Evolutionary conservation across 148 eudicot species (phyloP).

Genomic region (Camellia lanceoleosa): DNA sequence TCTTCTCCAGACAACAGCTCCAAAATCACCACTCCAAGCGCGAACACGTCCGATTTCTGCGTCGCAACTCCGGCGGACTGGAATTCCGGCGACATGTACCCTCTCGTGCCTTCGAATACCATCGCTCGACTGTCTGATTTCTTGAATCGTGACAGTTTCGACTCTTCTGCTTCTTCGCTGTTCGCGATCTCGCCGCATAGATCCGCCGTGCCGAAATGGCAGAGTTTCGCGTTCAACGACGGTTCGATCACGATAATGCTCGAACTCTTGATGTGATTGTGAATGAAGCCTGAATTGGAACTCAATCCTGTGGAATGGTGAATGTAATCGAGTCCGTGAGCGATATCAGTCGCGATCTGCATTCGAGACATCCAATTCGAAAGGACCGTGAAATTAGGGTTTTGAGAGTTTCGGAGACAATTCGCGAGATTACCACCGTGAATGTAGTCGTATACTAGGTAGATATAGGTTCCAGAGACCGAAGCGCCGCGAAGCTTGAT

Average conservation of each 20-base stretch:
- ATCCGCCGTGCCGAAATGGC: slow-evolving; percentile 88
- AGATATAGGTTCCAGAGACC: slow-evolving; percentile 51
- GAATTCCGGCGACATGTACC: slow-evolving; percentile 96
- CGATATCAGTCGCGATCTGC: slow-evolving; percentile 59
- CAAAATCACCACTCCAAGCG: slow-evolving; percentile 82
- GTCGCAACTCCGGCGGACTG: slow-evolving; percentile 55
- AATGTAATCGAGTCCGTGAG: slow-evolving; percentile 82
- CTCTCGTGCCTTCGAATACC: slow-evolving; percentile 77
- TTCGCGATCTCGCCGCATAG: slow-evolving; percentile 55
- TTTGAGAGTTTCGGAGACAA: slow-evolving; percentile 65
- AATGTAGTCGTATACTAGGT: slow-evolving; percentile 66
- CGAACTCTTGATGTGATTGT: slow-evolving; percentile 72
- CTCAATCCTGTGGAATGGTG: slow-evolving; percentile 71
- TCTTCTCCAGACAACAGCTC: slow-evolving; percentile 77
- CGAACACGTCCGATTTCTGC: slow-evolving; percentile 71
- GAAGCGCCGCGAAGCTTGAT: slow-evolving; percentile 66
- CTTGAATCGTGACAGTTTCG: slow-evolving; percentile 3
- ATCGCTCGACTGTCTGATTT: slow-evolving; percentile 23
- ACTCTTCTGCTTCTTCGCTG: background rate
- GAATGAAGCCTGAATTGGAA: slow-evolving; percentile 55
- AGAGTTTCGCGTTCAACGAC: slow-evolving; percentile 50
- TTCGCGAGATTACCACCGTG: slow-evolving; percentile 61
- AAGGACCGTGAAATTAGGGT: slow-evolving; percentile 61
- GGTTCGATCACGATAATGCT: slow-evolving; percentile 56
- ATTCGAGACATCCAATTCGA: slow-evolving; percentile 68